These are phyloP conservation scores for Sequoia sempervirens DNA, from an alignment of 75 land plant species.

Conservation along the genomic window DNA sequence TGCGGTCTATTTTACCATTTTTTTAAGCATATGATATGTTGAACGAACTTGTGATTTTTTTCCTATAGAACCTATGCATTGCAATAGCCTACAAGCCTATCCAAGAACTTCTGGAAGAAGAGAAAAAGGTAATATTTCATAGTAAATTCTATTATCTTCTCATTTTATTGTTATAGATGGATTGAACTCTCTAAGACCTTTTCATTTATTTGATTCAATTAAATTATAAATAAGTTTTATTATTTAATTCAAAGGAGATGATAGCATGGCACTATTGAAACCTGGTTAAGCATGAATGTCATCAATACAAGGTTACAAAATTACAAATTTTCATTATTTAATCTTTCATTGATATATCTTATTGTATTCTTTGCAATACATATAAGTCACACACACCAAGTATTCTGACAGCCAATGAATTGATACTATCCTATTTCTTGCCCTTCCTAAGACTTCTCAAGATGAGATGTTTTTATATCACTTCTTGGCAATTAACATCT, in stretches of 20 bases:
- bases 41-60: neutral
- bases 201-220: neutral
- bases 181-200: neutral
- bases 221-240: neutral
- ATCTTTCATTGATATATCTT: no score
- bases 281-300: no score
- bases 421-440: no score
- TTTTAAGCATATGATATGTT: neutral
- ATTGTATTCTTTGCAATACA: no score
- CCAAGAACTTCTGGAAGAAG: constrained; percentile 81
- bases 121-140: constrained; percentile 33
- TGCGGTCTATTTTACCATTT: constrained; percentile 42
- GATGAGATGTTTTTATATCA: no score
- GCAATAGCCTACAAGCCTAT: constrained; percentile 98
- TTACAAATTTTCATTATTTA: no score
- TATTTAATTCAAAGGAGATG: neutral
- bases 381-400: no score
- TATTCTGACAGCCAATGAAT: no score
- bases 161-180: neutral
- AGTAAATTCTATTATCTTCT: neutral
- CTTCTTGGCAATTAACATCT: no score
- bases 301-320: no score
- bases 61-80: constrained; percentile 83
- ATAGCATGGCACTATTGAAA: no score
- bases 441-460: no score